Evolutionary conservation across 805 yeast genomes (phyloP).

Genomic region (Myxozyma melibiosi): DNA sequence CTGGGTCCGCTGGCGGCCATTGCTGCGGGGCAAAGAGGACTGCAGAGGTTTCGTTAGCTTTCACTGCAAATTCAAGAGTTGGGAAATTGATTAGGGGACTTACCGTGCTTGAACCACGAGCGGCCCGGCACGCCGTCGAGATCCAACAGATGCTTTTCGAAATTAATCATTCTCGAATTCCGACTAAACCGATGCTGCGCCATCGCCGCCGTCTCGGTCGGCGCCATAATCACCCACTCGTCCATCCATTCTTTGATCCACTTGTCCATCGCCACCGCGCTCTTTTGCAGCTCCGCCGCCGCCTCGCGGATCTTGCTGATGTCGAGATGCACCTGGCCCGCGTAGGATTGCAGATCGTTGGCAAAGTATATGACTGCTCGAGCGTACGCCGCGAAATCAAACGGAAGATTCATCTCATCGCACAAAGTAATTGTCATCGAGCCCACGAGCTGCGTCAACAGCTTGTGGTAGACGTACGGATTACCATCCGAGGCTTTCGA

Average conservation of each 20-base stretch:
- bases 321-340: slow-evolving; percentile 22
- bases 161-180: slow-evolving; percentile 49
- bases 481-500: slow-evolving; percentile 16
- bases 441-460: slow-evolving; percentile 58
- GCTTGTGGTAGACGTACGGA: slow-evolving; percentile 59
- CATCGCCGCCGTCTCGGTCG: slow-evolving; percentile 25
- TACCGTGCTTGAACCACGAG: slow-evolving; percentile 60
- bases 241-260: slow-evolving; percentile 37
- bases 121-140: slow-evolving; percentile 54
- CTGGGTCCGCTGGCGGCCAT: slow-evolving; percentile 53
- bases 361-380: slow-evolving; percentile 28
- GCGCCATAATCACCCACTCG: slow-evolving; percentile 50
- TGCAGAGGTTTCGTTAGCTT: not conserved
- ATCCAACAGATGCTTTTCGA: slow-evolving; percentile 46
- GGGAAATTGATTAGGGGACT: too few relatives aligned
- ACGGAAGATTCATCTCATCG: slow-evolving; percentile 52
- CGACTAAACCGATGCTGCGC: slow-evolving; percentile 38
- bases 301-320: slow-evolving; percentile 30
- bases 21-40: slow-evolving; percentile 62
- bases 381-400: slow-evolving; percentile 49
- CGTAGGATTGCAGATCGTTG: slow-evolving; percentile 17
- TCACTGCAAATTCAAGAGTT: too few relatives aligned
- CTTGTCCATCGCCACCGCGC: slow-evolving; percentile 51
- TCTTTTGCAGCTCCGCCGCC: slow-evolving; percentile 35
- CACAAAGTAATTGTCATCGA: slow-evolving; percentile 51